These are phyloP conservation scores for Acanthamoeba rhysodes DNA, from an alignment of 208 protist genomes.

Conservation along the genomic window DNA sequence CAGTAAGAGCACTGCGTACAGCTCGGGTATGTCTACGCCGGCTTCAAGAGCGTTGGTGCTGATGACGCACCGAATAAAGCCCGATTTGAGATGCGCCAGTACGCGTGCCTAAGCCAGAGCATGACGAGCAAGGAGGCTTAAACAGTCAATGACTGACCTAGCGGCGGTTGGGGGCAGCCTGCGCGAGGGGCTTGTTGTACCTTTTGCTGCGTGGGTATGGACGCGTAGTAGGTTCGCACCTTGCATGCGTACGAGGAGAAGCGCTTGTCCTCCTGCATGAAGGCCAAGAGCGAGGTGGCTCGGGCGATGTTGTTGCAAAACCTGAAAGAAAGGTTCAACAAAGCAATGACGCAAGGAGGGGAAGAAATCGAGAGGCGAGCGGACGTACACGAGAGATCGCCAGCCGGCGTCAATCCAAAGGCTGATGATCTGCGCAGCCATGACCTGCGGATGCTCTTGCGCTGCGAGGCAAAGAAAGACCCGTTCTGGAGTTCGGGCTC, in stretches of 20 bases:
- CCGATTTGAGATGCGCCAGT: background rate
- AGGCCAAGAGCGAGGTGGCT: background rate
- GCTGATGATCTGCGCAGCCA: conserved; percentile 1
- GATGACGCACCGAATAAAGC: background rate
- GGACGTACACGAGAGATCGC: conserved; percentile 37
- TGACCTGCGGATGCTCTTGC: background rate
- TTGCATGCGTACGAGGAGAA: background rate
- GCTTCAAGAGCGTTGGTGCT: conserved; percentile 41
- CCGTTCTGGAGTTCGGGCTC: background rate
- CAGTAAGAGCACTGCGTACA: background rate
- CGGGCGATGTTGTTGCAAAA: conserved; percentile 13
- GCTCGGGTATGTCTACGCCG: conserved; percentile 15
- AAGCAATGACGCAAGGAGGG: too few relatives aligned
- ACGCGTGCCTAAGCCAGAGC: background rate
- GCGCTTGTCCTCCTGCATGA: conserved; percentile 28
- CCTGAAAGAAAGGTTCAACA: background rate
- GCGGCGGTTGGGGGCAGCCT: too few relatives aligned
- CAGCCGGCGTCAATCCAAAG: conserved; percentile 15
- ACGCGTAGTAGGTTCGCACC: conserved; percentile 1
- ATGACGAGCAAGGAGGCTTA: background rate
- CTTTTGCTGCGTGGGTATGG: background rate
- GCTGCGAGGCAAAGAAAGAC: conserved; percentile 38
- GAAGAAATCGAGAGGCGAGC: too few relatives aligned
- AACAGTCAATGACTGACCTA: background rate
- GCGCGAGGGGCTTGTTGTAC: background rate